These are phyloP conservation scores for Scutellaria minor DNA, from an alignment of 257 asterid species.

Conservation along the genomic window DNA sequence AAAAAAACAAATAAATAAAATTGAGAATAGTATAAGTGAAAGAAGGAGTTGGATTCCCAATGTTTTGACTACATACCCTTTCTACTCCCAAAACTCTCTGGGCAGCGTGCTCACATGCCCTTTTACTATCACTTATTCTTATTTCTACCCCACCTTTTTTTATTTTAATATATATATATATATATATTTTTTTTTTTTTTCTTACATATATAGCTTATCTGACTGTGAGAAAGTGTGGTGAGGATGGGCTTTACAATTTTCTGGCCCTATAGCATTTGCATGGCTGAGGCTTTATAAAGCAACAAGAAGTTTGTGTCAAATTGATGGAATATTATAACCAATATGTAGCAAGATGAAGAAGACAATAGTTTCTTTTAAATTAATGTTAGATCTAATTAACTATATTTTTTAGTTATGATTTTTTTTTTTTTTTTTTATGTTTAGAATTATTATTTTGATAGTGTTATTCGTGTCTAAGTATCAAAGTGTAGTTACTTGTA, in stretches of 20 bases:
- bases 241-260: slow-evolving; percentile 6
- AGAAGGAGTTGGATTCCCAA: slow-evolving; percentile 47
- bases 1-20: background rate
- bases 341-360: too few relatives aligned
- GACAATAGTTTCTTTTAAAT: too few relatives aligned
- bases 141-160: slow-evolving; percentile 9
- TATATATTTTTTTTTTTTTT: too few relatives aligned
- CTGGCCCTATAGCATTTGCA: slow-evolving; percentile 16
- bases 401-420: too few relatives aligned
- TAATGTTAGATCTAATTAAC: too few relatives aligned
- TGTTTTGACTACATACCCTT: slow-evolving; percentile 47
- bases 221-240: too few relatives aligned
- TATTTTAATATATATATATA: background rate
- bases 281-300: slow-evolving; percentile 18
- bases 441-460: too few relatives aligned
- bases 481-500: too few relatives aligned
- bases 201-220: background rate
- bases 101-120: too few relatives aligned
- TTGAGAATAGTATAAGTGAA: background rate
- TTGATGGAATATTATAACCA: slow-evolving; percentile 3
- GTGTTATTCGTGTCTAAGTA: too few relatives aligned
- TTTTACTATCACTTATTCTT: background rate
- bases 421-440: too few relatives aligned
- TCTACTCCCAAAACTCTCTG: background rate
- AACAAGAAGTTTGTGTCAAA: slow-evolving; percentile 39